Evolutionary conservation across 495 filamentous ascomycete species (phyloP).

Genomic region (Mycothermus thermophilus): DNA sequence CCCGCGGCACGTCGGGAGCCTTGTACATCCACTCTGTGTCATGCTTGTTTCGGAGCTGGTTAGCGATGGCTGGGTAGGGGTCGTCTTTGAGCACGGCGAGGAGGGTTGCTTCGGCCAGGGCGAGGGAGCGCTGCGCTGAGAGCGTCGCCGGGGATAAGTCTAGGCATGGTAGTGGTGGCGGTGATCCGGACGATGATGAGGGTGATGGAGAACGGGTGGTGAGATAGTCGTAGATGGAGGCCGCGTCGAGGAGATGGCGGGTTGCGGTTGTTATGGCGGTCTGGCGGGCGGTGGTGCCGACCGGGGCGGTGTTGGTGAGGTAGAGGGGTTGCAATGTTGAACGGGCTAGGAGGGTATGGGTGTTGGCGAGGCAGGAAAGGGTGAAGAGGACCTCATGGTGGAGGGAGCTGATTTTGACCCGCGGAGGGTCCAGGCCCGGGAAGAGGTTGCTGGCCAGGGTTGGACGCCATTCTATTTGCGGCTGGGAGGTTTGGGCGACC

Average conservation of each 20-base stretch:
- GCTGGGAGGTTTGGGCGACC: constrained; percentile 24
- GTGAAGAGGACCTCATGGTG: constrained; percentile 73
- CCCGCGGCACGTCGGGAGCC: constrained; percentile 70
- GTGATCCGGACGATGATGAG: constrained; percentile 10
- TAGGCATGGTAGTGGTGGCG: constrained; percentile 28
- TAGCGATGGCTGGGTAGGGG: constrained; percentile 67
- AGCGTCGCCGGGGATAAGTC: constrained; percentile 56
- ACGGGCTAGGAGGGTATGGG: constrained; percentile 57
- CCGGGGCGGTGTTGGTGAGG: constrained; percentile 40
- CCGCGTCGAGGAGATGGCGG: constrained; percentile 60
- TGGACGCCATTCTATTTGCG: constrained; percentile 67
- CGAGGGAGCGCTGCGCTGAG: constrained; percentile 56
- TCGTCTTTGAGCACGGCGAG: constrained; percentile 86
- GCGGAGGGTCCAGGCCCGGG: constrained; percentile 44
- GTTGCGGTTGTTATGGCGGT: constrained; percentile 62
- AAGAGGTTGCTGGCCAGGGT: constrained; percentile 47
- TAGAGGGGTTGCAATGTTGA: constrained; percentile 37
- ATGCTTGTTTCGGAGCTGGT: constrained; percentile 60
- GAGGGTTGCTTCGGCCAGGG: constrained; percentile 77
- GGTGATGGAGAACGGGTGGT: constrained; percentile 29
- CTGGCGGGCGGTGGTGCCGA: constrained; percentile 49
- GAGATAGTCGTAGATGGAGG: constrained; percentile 62
- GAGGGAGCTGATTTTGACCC: constrained; percentile 56
- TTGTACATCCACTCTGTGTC: constrained; percentile 90
- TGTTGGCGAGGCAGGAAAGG: constrained; percentile 61